phyloP scores from a whole-genome alignment of 352 stramenopile species.

The Globisporangium canariense region DNA sequence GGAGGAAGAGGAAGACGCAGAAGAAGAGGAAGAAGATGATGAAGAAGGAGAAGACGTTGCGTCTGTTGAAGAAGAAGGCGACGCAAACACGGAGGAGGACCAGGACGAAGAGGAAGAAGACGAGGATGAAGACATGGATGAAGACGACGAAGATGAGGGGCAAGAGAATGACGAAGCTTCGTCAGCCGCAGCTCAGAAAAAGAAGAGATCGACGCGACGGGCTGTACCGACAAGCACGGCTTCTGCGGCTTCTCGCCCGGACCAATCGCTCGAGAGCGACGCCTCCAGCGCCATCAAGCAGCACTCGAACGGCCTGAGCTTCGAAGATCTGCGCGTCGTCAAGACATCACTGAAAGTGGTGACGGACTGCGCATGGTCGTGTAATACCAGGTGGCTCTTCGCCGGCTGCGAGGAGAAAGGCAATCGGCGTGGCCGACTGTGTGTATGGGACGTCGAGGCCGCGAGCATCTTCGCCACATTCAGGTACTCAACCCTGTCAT shows the following conservation, averaged over 20 bases:
- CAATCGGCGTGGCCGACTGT: conserved; percentile 49
- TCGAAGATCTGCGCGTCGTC: conserved; percentile 48
- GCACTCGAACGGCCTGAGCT: conserved; percentile 22
- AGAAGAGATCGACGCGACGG: not conserved
- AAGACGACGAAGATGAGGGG: conserved; percentile 15
- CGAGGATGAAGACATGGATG: conserved; percentile 1
- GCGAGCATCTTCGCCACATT: conserved; percentile 57
- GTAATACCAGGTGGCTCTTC: conserved; percentile 54
- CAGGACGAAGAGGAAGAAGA: conserved; percentile 25
- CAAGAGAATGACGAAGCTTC: conserved; percentile 18
- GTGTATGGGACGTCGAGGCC: conserved; percentile 63
- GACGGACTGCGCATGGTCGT: conserved; percentile 62
- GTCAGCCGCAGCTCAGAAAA: not conserved
- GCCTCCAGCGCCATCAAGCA: not conserved
- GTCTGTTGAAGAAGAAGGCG: conserved; percentile 32
- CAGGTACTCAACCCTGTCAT: conserved; percentile 3
- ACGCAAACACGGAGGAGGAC: conserved; percentile 19
- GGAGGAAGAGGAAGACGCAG: conserved; percentile 35
- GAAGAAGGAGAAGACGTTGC: conserved; percentile 18
- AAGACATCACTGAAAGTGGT: conserved; percentile 63
- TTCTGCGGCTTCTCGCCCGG: not conserved
- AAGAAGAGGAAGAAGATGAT: conserved; percentile 25
- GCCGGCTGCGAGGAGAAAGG: conserved; percentile 68
- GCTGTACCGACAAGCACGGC: conserved; percentile 12
- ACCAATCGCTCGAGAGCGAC: not conserved